phyloP scores from a whole-genome alignment of 441 rosid genomes.

The Adansonia rubrostipa region DNA sequence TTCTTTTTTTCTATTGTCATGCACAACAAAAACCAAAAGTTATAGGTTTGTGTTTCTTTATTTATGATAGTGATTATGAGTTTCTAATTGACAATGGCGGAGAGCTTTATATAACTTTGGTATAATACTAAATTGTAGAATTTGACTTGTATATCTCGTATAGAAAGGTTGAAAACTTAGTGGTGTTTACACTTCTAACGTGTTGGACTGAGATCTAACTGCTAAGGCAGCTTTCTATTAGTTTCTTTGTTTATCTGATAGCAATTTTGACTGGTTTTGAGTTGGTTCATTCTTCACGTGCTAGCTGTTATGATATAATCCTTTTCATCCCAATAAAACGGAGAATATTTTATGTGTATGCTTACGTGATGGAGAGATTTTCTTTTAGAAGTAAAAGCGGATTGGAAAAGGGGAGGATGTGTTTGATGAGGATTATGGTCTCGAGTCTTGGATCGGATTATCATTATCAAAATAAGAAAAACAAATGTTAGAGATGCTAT shows the following conservation, averaged over 20 bases:
- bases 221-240: neutral
- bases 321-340: neutral
- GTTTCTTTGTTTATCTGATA: neutral
- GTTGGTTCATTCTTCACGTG: neutral
- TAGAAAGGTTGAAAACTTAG: constrained; percentile 11
- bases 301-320: neutral
- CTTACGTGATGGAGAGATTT: no score
- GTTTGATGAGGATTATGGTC: neutral
- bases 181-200: neutral
- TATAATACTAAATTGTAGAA: constrained; percentile 12
- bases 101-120: constrained; percentile 6
- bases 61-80: neutral
- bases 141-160: constrained; percentile 6
- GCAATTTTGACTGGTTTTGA: constrained; percentile 2
- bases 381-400: no score
- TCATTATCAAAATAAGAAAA: neutral
- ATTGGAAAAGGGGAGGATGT: no score
- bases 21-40: constrained; percentile 12
- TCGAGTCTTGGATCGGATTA: neutral
- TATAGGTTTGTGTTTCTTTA: neutral
- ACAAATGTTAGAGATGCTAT: neutral
- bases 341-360: no score
- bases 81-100: neutral
- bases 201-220: neutral
- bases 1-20: neutral